Evolutionary conservation across 2,329 filamentous ascomycete species (phyloP).

Genomic region (Tothia fuscella): DNA sequence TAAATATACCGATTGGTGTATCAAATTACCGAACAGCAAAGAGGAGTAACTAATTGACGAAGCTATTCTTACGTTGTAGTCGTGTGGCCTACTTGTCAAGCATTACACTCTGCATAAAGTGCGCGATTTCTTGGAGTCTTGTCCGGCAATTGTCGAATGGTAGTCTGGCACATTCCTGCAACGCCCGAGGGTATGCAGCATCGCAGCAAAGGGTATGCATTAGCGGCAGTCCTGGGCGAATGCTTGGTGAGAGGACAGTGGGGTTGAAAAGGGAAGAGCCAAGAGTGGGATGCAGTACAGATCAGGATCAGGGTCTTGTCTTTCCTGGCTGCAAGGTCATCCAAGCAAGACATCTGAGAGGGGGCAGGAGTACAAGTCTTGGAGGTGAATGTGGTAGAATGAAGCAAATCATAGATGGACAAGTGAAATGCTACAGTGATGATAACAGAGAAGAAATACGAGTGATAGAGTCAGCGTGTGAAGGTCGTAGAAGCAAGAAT

Average conservation of each 20-base stretch:
- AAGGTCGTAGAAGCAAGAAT: too few species aligned
- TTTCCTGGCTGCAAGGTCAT: neutral
- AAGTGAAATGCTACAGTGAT: too few species aligned
- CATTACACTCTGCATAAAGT: neutral
- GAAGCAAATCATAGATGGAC: too few species aligned
- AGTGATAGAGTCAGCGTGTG: too few species aligned
- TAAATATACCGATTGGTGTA: neutral
- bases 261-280: neutral
- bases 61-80: too few species aligned
- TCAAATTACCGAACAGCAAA: neutral
- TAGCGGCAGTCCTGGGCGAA: neutral
- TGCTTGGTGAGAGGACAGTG: neutral
- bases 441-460: too few species aligned
- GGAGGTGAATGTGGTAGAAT: too few species aligned
- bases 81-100: neutral
- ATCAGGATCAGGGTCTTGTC: neutral
- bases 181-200: neutral
- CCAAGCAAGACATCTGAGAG: neutral
- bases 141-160: constrained; percentile 5
- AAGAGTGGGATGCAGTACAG: neutral
- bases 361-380: neutral
- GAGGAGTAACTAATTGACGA: neutral
- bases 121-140: neutral
- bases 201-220: neutral
- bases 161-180: neutral